Conservation (phyloP, 2,329 filamentous ascomycete genomes). For the Calonectria crousiana region DNA sequence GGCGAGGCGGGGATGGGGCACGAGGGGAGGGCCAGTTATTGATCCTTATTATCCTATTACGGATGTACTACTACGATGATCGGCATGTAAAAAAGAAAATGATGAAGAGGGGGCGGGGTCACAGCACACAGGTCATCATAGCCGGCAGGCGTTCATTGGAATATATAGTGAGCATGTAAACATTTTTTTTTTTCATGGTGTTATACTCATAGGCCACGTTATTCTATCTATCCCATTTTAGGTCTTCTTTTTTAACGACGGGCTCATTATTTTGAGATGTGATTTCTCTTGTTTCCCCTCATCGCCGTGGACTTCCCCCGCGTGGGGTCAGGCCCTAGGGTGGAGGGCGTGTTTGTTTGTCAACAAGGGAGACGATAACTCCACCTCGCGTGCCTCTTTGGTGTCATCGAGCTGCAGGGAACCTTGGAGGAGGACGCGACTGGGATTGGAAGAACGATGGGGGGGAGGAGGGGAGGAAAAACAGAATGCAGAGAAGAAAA, state of each 20-base stretch:
- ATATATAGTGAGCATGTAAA: slow-evolving; percentile 27
- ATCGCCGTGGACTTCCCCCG: background rate
- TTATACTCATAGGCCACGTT: slow-evolving; percentile 1
- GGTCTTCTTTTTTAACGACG: background rate
- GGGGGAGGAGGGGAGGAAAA: background rate
- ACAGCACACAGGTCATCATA: background rate
- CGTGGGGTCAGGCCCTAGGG: background rate
- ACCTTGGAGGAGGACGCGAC: background rate
- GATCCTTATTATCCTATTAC: slow-evolving; percentile 32
- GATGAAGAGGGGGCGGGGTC: slow-evolving; percentile 22
- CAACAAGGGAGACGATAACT: slow-evolving; percentile 2
- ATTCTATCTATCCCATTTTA: slow-evolving; percentile 8
- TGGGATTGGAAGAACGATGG: background rate
- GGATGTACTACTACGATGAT: slow-evolving; percentile 23
- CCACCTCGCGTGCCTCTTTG: background rate
- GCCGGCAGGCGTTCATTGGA: slow-evolving; percentile 23
- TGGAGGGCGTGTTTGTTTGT: background rate
- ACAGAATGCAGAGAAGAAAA: background rate
- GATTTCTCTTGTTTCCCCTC: background rate
- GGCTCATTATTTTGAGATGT: background rate
- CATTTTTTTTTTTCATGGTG: background rate
- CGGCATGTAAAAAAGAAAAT: slow-evolving; percentile 32
- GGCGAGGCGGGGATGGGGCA: background rate
- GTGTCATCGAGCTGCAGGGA: background rate
- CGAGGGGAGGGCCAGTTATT: background rate